Base-by-base conservation (phyloP, 805 yeast genomes). In the Jamesozyma rosinii region DNA sequence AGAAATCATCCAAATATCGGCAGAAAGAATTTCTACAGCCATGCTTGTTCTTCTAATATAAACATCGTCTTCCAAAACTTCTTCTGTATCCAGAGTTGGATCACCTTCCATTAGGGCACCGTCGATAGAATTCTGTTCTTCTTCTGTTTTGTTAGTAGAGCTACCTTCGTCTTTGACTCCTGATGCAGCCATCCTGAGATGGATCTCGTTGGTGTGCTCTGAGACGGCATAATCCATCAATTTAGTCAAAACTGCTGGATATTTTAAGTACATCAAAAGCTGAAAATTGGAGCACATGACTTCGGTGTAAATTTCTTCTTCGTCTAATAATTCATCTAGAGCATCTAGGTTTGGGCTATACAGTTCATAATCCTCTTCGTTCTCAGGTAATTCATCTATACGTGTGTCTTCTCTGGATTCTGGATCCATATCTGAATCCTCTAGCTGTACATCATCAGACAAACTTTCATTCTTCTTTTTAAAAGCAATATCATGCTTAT, bases 1-100 rank as follows among this genome's bases (percentile, higher is more conserved):
- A 1, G 95, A 83, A 32, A 92, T 70, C 2, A 94, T 83, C 96
- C 97, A 90, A 8, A 88, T 89, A 57, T 90, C 97, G 3, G 92
- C 86, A 34, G 90, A 77, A 38, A 92, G 69, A 35, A 92, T 81
- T 59, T 92, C 97, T 1, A 95, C 86, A 5, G 95, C 88, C 52
- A 82, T 72, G 44, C 79, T 80, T 1, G 87, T 79, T 47, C 75
- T 58, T 52, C 72, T 59, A 21, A 59, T 67, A 18, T 61, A 63
- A 3, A 66, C 60, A 3, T 60, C 53, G 13, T 53, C 54, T 6
- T 57, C 54, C 14, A 47, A 50, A 3, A n/a, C 19, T 35, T 37
- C 45, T 29, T 53, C 60, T 14, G 46, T 47, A 9, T 46, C 55
- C 5, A 40, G 45, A 2, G 40, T 41, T 34, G 35, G 45, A 21